A percentile compares a stretch with the other conserved stretches of the same genome.
phyloP scores from a whole-genome alignment of 768 basidiomycete genomes.

The Suillus lakei region DNA sequence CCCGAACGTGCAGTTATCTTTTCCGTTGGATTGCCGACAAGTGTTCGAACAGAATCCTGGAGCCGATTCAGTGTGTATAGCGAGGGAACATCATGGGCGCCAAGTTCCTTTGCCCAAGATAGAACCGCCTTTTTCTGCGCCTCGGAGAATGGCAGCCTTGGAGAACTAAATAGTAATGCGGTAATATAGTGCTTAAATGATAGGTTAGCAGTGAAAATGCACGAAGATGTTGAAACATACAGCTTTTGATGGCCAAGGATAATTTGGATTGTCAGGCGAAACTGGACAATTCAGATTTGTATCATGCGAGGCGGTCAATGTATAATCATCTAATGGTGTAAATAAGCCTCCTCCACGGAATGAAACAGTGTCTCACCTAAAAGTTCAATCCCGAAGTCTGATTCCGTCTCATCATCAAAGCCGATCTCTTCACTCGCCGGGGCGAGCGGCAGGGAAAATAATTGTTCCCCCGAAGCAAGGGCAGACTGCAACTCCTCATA shows the following conservation, averaged over 20 bases:
- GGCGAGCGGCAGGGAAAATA: conserved; percentile 9
- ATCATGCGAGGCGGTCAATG: background rate
- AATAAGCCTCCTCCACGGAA: background rate
- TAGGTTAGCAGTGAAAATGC: background rate
- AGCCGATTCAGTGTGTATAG: conserved; percentile 26
- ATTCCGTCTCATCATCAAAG: conserved; percentile 34
- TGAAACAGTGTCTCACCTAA: background rate
- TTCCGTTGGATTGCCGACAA: conserved; percentile 27
- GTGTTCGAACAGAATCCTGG: conserved; percentile 19
- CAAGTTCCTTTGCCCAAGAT: conserved; percentile 33
- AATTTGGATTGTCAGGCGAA: conserved; percentile 34
- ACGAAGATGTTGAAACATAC: conserved; percentile 3
- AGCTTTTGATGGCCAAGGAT: conserved; percentile 13
- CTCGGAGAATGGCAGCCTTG: conserved; percentile 33
- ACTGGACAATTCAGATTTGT: conserved; percentile 10
- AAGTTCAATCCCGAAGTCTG: background rate
- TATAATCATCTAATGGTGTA: background rate
- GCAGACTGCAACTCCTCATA: conserved; percentile 9
- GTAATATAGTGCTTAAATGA: conserved; percentile 30
- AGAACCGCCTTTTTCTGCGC: conserved; percentile 34
- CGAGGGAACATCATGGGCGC: conserved; percentile 32
- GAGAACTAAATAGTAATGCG: conserved; percentile 37
- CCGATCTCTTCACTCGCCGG: conserved; percentile 7
- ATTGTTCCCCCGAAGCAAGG: conserved; percentile 5
- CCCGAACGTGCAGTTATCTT: conserved; percentile 24